A percentile compares a stretch with the other conserved stretches of the same genome.
Evolutionary conservation across 768 basidiomycete genomes (phyloP).

Genomic region (Tubosaeta sp.): DNA sequence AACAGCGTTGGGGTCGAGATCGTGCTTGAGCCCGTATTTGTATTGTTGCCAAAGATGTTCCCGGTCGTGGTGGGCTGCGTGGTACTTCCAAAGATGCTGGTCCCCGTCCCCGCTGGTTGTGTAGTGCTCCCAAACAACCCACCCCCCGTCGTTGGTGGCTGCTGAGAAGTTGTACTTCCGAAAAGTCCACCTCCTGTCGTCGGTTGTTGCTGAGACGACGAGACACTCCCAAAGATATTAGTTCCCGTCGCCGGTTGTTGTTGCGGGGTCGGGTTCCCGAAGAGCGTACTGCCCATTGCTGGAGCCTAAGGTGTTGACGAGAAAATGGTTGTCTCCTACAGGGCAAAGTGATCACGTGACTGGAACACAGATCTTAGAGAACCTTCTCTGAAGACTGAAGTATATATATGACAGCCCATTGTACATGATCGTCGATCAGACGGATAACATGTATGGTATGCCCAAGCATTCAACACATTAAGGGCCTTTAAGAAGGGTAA

Average conservation of each 20-base stretch:
- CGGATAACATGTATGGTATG: no score
- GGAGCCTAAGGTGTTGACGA: not conserved
- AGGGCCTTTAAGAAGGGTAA: no score
- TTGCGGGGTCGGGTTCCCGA: constrained; percentile 22
- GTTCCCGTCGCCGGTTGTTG: constrained; percentile 22
- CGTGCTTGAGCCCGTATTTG: not conserved
- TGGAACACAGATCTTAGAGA: no score
- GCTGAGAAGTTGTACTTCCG: constrained; percentile 14
- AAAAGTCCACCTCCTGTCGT: constrained; percentile 16
- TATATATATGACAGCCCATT: no score
- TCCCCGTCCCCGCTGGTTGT: constrained; percentile 9
- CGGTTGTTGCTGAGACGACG: constrained; percentile 24
- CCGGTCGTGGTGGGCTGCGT: constrained; percentile 14
- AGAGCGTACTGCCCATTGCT: constrained; percentile 16
- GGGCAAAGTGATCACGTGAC: constrained; percentile 23
- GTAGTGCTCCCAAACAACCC: constrained; percentile 15
- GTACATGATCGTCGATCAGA: no score
- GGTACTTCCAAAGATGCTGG: constrained; percentile 10
- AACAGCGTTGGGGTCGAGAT: not conserved
- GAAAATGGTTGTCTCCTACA: no score
- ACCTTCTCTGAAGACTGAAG: no score
- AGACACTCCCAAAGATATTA: constrained; percentile 23
- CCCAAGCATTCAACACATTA: no score
- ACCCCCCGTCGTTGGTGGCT: constrained; percentile 10
- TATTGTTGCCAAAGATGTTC: constrained; percentile 9